Percentiles rank a stretch among this genome's conserved stretches.
Conservation (phyloP, 2,329 filamentous ascomycete species). For the Microcyclosporella mali region DNA sequence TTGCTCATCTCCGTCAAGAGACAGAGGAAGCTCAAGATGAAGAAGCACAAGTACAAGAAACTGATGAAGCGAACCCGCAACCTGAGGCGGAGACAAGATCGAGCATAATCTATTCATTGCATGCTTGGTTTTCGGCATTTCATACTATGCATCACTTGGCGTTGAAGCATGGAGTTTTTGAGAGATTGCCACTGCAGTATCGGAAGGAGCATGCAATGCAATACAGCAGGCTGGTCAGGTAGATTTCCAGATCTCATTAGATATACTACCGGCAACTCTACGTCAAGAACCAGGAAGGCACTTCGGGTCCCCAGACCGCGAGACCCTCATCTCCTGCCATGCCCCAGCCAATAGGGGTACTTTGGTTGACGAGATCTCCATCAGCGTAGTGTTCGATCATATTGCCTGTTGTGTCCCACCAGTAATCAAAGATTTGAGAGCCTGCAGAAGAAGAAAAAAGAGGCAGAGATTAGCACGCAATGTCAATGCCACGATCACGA, state of each 20-base stretch:
- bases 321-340: neutral
- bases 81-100: slow-evolving; percentile 71
- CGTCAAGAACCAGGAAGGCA: slow-evolving; percentile 16
- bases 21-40: slow-evolving; percentile 95
- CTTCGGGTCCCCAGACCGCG: slow-evolving; percentile 24
- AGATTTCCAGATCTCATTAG: too few species aligned
- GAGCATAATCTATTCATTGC: slow-evolving; percentile 15
- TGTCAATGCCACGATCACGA: neutral
- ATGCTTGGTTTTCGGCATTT: neutral
- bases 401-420: slow-evolving; percentile 40
- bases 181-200: neutral
- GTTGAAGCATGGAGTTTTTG: neutral
- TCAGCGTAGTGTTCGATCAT: slow-evolving; percentile 52
- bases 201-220: too few species aligned
- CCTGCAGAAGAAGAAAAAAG: neutral
- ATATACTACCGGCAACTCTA: too few species aligned
- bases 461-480: too few species aligned
- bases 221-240: too few species aligned
- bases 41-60: slow-evolving; percentile 99
- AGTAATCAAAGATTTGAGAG: slow-evolving; percentile 60
- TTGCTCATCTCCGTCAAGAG: slow-evolving; percentile 83
- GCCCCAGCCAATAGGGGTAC: slow-evolving; percentile 32
- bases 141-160: slow-evolving; percentile 4
- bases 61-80: slow-evolving; percentile 88
- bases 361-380: slow-evolving; percentile 58